Evolutionary conservation across 352 stramenopile species (phyloP).

Genomic region (Phytophthora tentaculata): DNA sequence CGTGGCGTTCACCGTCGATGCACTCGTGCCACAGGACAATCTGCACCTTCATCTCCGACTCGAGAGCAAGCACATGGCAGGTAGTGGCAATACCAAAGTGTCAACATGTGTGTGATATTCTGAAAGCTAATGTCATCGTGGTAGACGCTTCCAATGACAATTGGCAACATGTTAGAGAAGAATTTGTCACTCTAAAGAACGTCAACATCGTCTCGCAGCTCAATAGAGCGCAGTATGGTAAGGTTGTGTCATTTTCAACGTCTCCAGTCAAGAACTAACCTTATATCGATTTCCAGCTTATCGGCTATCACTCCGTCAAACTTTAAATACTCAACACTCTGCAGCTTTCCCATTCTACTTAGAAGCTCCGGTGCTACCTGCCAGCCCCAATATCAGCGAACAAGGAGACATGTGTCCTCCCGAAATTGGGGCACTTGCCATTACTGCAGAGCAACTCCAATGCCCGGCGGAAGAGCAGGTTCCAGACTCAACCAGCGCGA

Average conservation of each 20-base stretch:
- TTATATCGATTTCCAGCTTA: conserved; percentile 18
- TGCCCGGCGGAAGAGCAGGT: conserved; percentile 7
- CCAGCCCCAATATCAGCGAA: conserved; percentile 12
- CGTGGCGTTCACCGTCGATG: conserved; percentile 28
- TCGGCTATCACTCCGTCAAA: conserved; percentile 26
- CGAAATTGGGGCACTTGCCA: conserved; percentile 28
- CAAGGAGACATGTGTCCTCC: conserved; percentile 27
- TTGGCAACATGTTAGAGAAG: conserved; percentile 27
- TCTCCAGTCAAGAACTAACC: neutral
- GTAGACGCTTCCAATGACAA: conserved; percentile 14
- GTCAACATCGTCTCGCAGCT: conserved; percentile 32
- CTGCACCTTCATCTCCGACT: conserved; percentile 20
- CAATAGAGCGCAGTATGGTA: conserved; percentile 29
- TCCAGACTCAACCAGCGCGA: conserved; percentile 14
- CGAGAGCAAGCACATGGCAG: conserved; percentile 20
- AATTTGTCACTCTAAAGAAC: conserved; percentile 18
- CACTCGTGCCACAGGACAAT: conserved; percentile 9
- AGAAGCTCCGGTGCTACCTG: conserved; percentile 12
- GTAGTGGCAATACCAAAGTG: conserved; percentile 8
- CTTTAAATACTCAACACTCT: conserved; percentile 7
- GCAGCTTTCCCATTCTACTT: conserved; percentile 31
- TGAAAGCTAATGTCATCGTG: conserved; percentile 1
- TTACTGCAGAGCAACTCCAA: conserved; percentile 25
- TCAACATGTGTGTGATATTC: neutral
- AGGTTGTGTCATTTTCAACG: neutral